Conservation (phyloP, 352 stramenopile genomes). For the Phytophthora parvispora region DNA sequence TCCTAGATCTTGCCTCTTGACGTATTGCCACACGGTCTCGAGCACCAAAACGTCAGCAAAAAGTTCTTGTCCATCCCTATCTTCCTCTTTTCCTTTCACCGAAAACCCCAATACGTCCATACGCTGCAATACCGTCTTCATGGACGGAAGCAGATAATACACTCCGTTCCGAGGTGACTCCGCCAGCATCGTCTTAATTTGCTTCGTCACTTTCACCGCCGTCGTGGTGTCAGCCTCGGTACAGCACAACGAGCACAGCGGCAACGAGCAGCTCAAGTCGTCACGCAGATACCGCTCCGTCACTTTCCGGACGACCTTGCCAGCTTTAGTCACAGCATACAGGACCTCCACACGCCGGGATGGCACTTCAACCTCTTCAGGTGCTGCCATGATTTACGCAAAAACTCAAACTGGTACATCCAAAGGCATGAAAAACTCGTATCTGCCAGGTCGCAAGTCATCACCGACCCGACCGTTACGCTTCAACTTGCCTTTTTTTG, state of each 20-base stretch:
- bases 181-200: slow-evolving; percentile 60
- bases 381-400: not conserved
- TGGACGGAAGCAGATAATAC: slow-evolving; percentile 86
- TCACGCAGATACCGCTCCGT: slow-evolving; percentile 87
- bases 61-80: slow-evolving; percentile 19
- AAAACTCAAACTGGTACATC: not conserved
- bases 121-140: slow-evolving; percentile 86
- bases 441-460: not conserved
- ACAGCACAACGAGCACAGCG: slow-evolving; percentile 58
- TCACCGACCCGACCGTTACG: no score
- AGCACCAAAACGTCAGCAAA: slow-evolving; percentile 86
- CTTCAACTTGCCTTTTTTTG: not conserved
- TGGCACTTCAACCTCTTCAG: not conserved
- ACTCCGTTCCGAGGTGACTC: slow-evolving; percentile 43
- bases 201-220: not conserved
- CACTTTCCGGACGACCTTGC: slow-evolving; percentile 74
- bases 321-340: slow-evolving; percentile 75
- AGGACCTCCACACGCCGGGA: slow-evolving; percentile 53
- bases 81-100: slow-evolving; percentile 58
- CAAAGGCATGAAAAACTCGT: not conserved
- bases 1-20: slow-evolving; percentile 83
- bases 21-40: slow-evolving; percentile 91
- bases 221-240: not conserved
- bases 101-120: slow-evolving; percentile 90
- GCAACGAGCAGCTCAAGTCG: slow-evolving; percentile 75